Evolutionary conservation across 176 grass and related monocot species (phyloP).

Genomic region (Leersia perrieri): DNA sequence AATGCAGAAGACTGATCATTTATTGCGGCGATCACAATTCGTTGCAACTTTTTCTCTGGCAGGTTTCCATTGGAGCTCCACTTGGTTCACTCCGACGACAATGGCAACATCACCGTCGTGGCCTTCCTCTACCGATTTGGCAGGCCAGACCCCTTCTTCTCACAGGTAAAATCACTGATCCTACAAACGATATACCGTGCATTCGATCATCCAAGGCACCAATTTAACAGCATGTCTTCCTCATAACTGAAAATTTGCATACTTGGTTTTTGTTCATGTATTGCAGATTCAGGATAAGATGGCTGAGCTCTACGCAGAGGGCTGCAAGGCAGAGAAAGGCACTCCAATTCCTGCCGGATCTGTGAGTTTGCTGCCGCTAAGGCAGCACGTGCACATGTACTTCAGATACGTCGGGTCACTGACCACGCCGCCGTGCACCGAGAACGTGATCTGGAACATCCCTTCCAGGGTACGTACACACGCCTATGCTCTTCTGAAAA

Average conservation of each 20-base stretch:
- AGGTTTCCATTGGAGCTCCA: constrained; percentile 78
- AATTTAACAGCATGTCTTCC: not conserved
- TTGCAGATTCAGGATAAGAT: constrained; percentile 74
- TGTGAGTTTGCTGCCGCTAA: constrained; percentile 40
- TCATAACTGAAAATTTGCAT: not conserved
- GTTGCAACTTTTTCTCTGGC: not conserved
- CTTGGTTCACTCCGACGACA: constrained; percentile 68
- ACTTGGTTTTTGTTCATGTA: not conserved
- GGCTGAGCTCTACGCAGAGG: constrained; percentile 45
- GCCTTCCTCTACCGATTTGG: constrained; percentile 64
- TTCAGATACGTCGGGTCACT: constrained; percentile 80
- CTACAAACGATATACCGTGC: not conserved
- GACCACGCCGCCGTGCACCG: constrained; percentile 86
- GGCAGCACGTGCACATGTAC: constrained; percentile 45
- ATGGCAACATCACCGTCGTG: constrained; percentile 61
- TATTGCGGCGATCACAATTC: not conserved
- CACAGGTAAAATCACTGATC: constrained; percentile 44
- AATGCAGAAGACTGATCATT: not conserved
- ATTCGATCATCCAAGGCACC: not conserved
- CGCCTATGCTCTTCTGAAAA: not conserved
- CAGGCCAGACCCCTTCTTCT: constrained; percentile 56
- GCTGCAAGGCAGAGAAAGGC: constrained; percentile 32
- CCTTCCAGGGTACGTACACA: constrained; percentile 45
- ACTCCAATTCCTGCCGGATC: constrained; percentile 35
- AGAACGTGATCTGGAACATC: constrained; percentile 86